Evolutionary conservation across 257 asterid species (phyloP), one percentile per base, ranked within the genome.

Genomic region (Perilla frutescens): DNA sequence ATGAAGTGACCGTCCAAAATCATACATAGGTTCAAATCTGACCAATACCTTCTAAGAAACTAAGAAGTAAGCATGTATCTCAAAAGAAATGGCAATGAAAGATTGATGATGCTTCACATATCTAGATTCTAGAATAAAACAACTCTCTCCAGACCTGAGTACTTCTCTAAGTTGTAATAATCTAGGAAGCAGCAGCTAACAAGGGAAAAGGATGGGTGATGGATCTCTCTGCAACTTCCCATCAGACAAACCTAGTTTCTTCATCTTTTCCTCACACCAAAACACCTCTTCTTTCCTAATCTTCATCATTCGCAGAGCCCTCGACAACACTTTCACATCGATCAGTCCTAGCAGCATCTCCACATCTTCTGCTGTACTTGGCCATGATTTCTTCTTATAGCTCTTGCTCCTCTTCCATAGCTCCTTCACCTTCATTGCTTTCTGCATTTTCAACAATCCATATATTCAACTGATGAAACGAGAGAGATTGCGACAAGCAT

Each of bases 261-360:
- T 91, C 91, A 84, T 86, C 91, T 88, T 95, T 41, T 89, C 97
- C 71, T 91, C 96, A 4, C 98, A 92, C 97, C 99, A 95, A 64
- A 88, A 71, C 50, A 90, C 54, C 56, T 91, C 96, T 14, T 88
- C 91, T 67, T 83, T 88, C 84, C 85, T 91, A 3, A 95, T 77
- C 71, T 75, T 83, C 60, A 44, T 71, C 96, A 88, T 84, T 54
- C 93, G 63, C 37, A 90, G 54, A 34, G 84, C 98, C 87, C 97
- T 86, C 5, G 79, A 72, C 71, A 90, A 2, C 40, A 95, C 84
- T 80, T 90, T 90, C 6, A 85, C 88, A 70, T 92, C 99, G 8
- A 89, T 76, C 1, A 85, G 84, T 60, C 86, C 96, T 48, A 94
- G 91, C 87, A 91, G 75, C 83, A 86, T 75, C 68, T 86, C 93